Evolutionary conservation across 441 rosid species (phyloP).

Genomic region (Populus hybrid): DNA sequence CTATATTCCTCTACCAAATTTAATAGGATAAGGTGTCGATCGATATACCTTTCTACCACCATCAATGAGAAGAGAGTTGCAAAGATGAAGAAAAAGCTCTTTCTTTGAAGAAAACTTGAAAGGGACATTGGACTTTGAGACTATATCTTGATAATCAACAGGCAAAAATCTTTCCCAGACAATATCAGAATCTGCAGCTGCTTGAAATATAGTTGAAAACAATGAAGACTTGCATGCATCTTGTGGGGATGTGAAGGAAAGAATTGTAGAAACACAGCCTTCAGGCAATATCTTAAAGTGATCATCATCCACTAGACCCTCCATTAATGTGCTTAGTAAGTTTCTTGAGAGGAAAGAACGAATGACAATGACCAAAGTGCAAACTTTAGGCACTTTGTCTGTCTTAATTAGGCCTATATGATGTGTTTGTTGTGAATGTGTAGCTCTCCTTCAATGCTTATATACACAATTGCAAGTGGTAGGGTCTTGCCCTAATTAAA

Average conservation of each 20-base stretch:
- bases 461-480: not conserved
- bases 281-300: constrained; percentile 37
- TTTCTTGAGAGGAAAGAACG: not conserved
- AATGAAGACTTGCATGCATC: constrained; percentile 44
- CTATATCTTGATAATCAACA: constrained; percentile 21
- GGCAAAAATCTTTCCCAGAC: constrained; percentile 69
- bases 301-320: not conserved
- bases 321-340: not conserved
- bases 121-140: constrained; percentile 30
- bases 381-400: not conserved
- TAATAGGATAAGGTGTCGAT: not conserved
- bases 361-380: not conserved
- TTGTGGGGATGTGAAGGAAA: constrained; percentile 51
- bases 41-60: constrained; percentile 45
- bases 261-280: constrained; percentile 44
- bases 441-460: not conserved
- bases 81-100: constrained; percentile 45
- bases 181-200: constrained; percentile 53
- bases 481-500: not conserved
- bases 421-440: not conserved
- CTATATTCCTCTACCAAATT: not conserved
- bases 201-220: constrained; percentile 44
- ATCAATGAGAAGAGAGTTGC: constrained; percentile 47
- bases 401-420: not conserved
- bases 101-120: constrained; percentile 50